Conservation (phyloP, 306 rosid species). For the Ochetophila trinervis region DNA sequence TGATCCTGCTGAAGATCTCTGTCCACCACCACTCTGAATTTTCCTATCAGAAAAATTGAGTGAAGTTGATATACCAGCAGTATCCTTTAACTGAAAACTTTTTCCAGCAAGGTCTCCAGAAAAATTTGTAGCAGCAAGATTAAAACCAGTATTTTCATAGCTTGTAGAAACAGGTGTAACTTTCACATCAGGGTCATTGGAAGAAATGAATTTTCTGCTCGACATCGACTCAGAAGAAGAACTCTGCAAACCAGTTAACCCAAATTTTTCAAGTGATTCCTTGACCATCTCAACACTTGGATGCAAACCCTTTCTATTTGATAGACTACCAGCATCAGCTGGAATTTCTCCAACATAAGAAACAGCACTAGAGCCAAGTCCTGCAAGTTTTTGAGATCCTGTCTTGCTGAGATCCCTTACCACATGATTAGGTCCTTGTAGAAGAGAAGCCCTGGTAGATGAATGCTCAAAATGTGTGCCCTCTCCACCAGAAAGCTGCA, state of each 20-base stretch:
- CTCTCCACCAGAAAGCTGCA: slow-evolving; percentile 17
- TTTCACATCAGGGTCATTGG: slow-evolving; percentile 25
- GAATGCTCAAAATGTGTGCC: slow-evolving; percentile 18
- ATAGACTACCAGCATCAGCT: slow-evolving; percentile 33
- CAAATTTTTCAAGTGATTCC: slow-evolving; percentile 28
- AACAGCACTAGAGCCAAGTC: slow-evolving; percentile 30
- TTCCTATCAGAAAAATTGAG: slow-evolving; percentile 32
- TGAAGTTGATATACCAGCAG: slow-evolving; percentile 25
- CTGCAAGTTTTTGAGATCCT: slow-evolving; percentile 28
- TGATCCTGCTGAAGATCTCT: slow-evolving; percentile 31
- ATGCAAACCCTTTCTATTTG: slow-evolving; percentile 25
- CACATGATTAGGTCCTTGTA: slow-evolving; percentile 6
- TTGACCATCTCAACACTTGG: slow-evolving; percentile 28
- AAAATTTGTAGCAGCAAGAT: slow-evolving; percentile 29
- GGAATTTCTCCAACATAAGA: slow-evolving; percentile 18
- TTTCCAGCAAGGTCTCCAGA: slow-evolving; percentile 36
- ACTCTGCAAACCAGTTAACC: slow-evolving; percentile 30
- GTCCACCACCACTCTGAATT: slow-evolving; percentile 45
- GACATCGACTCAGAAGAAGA: slow-evolving; percentile 37
- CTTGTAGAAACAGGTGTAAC: slow-evolving; percentile 36
- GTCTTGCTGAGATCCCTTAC: slow-evolving; percentile 27
- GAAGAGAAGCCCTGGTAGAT: slow-evolving; percentile 21
- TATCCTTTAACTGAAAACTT: slow-evolving; percentile 36
- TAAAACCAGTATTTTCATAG: slow-evolving; percentile 33
- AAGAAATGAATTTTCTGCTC: slow-evolving; percentile 30